Evolutionary conservation across 208 protist genomes (phyloP).

Genomic region (Trypanosoma platydactyli): DNA sequence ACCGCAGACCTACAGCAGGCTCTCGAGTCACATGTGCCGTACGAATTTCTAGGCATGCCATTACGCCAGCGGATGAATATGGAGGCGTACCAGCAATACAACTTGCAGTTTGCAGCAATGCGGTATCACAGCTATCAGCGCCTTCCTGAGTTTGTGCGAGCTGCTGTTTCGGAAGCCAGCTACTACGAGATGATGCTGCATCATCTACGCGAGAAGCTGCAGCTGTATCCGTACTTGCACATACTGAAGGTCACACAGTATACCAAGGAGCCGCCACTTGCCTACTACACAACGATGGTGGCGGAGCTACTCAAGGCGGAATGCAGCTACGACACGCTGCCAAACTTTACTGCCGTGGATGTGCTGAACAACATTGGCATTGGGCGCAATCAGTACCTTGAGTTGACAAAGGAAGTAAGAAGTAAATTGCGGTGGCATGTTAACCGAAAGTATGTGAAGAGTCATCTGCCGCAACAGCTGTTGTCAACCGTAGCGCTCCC

Average conservation of each 20-base stretch:
- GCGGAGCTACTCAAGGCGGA: constrained; percentile 73
- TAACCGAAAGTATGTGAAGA: constrained; percentile 55
- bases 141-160: constrained; percentile 61
- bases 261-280: constrained; percentile 70
- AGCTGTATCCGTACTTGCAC: constrained; percentile 82
- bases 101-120: constrained; percentile 44
- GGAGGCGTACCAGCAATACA: constrained; percentile 47
- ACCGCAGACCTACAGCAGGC: constrained; percentile 57
- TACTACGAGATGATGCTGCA: constrained; percentile 81
- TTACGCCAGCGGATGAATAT: constrained; percentile 65
- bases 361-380: constrained; percentile 93
- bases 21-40: constrained; percentile 49
- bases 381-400: constrained; percentile 97
- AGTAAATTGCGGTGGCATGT: constrained; percentile 86
- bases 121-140: constrained; percentile 63
- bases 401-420: constrained; percentile 94
- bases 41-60: constrained; percentile 46
- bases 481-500: constrained; percentile 41
- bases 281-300: constrained; percentile 77
- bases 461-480: constrained; percentile 61
- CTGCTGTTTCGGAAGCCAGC: constrained; percentile 43
- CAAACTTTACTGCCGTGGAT: constrained; percentile 97
- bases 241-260: constrained; percentile 56
- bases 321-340: constrained; percentile 93
- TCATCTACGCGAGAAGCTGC: constrained; percentile 44